Evolutionary conservation across 2,329 filamentous ascomycete species (phyloP).

Genomic region (Claviceps pazoutovae): DNA sequence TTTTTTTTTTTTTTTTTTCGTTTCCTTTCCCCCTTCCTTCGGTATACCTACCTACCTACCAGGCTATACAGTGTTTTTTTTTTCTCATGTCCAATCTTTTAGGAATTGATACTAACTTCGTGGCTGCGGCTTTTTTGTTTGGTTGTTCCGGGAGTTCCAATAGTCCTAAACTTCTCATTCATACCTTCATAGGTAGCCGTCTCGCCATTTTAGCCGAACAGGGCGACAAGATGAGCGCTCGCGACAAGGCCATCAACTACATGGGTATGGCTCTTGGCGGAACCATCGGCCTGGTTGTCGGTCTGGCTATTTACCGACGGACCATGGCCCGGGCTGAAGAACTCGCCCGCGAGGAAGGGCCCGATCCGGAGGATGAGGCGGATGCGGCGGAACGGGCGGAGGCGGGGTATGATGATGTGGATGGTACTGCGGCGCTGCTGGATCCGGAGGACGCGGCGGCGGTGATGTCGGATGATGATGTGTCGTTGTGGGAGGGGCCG

Average conservation of each 20-base stretch:
- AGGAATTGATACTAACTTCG: too few relatives aligned
- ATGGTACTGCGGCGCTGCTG: conserved; percentile 17
- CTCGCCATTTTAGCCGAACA: conserved; percentile 72
- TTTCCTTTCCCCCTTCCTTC: too few relatives aligned
- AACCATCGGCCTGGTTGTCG: conserved; percentile 59
- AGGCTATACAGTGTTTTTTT: too few relatives aligned
- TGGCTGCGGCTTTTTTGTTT: too few relatives aligned
- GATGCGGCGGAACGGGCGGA: conserved; percentile 18
- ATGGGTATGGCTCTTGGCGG: conserved; percentile 61
- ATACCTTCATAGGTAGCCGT: conserved; percentile 81
- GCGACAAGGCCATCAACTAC: conserved; percentile 73
- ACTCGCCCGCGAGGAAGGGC: conserved; percentile 33
- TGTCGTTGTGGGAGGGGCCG: conserved; percentile 39
- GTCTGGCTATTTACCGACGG: conserved; percentile 69
- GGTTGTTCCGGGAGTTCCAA: too few relatives aligned
- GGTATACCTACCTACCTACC: too few relatives aligned
- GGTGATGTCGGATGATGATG: conserved; percentile 44
- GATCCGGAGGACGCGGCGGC: conserved; percentile 38
- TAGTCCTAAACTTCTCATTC: conserved; percentile 75
- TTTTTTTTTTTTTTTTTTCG: too few relatives aligned
- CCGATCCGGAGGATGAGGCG: conserved; percentile 3
- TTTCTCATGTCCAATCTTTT: too few relatives aligned
- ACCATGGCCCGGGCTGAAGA: conserved; percentile 50
- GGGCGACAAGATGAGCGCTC: conserved; percentile 66
- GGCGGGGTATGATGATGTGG: conserved; percentile 25